A percentile compares a stretch with the other conserved stretches of the same genome.
These are phyloP conservation scores for Drechmeria coniospora DNA, from an alignment of 2,329 filamentous ascomycete species.

Conservation along the genomic window DNA sequence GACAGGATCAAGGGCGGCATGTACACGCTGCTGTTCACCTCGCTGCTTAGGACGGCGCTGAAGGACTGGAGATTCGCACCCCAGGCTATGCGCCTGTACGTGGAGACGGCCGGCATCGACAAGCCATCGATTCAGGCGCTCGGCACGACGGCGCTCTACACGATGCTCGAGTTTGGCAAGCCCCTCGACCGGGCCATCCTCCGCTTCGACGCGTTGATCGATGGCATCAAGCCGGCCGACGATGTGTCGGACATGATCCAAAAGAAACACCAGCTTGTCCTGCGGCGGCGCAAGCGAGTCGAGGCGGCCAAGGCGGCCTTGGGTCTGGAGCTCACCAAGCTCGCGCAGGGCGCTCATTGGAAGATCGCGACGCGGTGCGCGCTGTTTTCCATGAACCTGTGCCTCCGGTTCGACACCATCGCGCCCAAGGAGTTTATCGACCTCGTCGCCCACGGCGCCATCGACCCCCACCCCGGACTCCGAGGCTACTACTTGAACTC, in stretches of 20 bases:
- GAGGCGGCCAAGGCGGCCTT: conserved; percentile 72
- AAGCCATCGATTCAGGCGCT: conserved; percentile 90
- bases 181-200: conserved; percentile 76
- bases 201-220: conserved; percentile 54
- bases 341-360: conserved; percentile 77
- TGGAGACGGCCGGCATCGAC: conserved; percentile 77
- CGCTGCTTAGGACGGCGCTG: conserved; percentile 70
- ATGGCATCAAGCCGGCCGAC: conserved; percentile 53
- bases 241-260: conserved; percentile 47
- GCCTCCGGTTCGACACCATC: conserved; percentile 79
- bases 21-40: conserved; percentile 81
- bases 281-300: conserved; percentile 58
- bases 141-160: conserved; percentile 65
- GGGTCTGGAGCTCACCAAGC: conserved; percentile 64
- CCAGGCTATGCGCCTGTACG: conserved; percentile 75
- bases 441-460: conserved; percentile 65
- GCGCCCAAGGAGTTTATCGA: conserved; percentile 71
- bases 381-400: conserved; percentile 80
- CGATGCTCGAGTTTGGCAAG: conserved; percentile 83
- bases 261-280: conserved; percentile 51
- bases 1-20: conserved; percentile 89
- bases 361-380: conserved; percentile 85
- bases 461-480: conserved; percentile 79
- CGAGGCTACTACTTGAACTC: conserved; percentile 69
- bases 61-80: conserved; percentile 94